Evolutionary conservation across 805 yeast genomes (phyloP), one percentile per base, ranked within the genome.

Genomic region (Candida broadrunensis): DNA sequence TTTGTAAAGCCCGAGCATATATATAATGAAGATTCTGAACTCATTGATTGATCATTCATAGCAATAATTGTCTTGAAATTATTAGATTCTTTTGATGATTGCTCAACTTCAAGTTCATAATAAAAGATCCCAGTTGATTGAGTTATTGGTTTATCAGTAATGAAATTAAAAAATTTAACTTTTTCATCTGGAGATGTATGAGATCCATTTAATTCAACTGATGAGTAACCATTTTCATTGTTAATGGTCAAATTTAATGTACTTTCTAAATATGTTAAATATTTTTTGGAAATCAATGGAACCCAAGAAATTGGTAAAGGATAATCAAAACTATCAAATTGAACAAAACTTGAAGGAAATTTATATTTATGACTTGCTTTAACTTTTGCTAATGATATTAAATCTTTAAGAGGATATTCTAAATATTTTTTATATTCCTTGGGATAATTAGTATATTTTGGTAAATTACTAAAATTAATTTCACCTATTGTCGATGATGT

Each of bases 241-340:
- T 49, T 54, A 1, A 60, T 50, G 4, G 48, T 43, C 41, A 69
- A 44, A n/a, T 58, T 57, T 18, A 58, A 51, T 2, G 49, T 41
- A 2, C 52, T 47, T 23, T 54, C 58, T 20, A 68, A 44, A 21
- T 45, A 45, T 12, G 43, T 48, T 24, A 63, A 47, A 37, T 50
- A 49, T 15, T 54, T 49, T 13, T 47, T 54, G 4, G 63, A 54
- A 9, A 63, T 52, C n/a, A 70, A 44, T 7, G 74, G 72, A 2
- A 56, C 51, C 74, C 75, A 69, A 15, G 64, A 59, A 40, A 61
- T 48, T 1, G 74, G 74, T 27, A 69, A 54, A 0, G 62, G 54
- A 39, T 63, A 61, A 17, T 59, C 51, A 33, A 61, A 64, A 26
- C 41, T 42, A 7, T 51, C 56, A 18, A 57, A 49, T 46, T 46